Base-by-base conservation (phyloP, 192 early-diverging fungal genomes). In the Coemansia sp. region DNA sequence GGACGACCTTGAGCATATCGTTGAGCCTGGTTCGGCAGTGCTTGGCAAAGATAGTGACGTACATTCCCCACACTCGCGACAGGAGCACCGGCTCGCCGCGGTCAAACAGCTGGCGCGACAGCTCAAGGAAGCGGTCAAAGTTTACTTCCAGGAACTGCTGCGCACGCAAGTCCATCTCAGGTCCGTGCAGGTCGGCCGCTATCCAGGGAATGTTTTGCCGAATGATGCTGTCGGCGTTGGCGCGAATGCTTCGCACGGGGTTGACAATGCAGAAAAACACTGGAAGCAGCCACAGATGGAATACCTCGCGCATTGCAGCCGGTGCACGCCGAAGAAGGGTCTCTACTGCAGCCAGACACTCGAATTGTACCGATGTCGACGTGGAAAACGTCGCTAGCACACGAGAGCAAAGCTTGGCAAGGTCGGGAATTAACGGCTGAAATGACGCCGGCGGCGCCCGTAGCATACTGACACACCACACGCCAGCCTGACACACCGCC, bases 181-280 rank as follows among this genome's bases (percentile, higher is more conserved):
- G 37, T 26, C 36, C 35, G 22, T 79, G 76, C 3, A 46, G 36
- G 36, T 72, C 70, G 43, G 76, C 76, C 12, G 76, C 62, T 15
- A 79, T 57, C 76, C 76, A 79, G 22, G 76, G 76, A 8, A 79
- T 79, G 57, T 72, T 79, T 24, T 63, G 65, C 24, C 76, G 55
- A 2, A 79, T 43, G 18, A 79, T 72, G 43, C 19, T 41, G 62
- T 68, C 69, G 29, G 76, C 76, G 32, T 79, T 79, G 8, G 70
- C 27, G 11, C 70, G 70, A n/a, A 79, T 63, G n/a, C 76, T 67
- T 3, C 62, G 62, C 4, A 68, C 48, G n/a, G 63, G 50, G 60
- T 66, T 79, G 35, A 61, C 60, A 21, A 79, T 29, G 29, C 55
- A 58, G 15, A 35, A 26, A n/a, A 79, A 60, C 59, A 79, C 76